Percentiles rank a stretch among this genome's conserved stretches.
phyloP scores from a whole-genome alignment of 1,284 basidiomycete genomes.

The Hymenochaete sp. region DNA sequence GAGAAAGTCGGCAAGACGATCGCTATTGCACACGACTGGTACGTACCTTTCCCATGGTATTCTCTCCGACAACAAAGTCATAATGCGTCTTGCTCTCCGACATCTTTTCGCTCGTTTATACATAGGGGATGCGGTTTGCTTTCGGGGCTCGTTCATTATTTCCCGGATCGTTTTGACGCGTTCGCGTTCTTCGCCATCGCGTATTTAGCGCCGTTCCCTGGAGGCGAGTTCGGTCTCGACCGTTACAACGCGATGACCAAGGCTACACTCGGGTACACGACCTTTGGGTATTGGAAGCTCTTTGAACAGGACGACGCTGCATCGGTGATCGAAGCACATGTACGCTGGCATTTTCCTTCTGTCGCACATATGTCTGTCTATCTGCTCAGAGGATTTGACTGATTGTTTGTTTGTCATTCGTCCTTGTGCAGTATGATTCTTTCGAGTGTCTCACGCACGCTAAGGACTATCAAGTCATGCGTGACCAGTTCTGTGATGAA shows the following conservation, averaged over 20 bases:
- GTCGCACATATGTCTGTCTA: too few relatives aligned
- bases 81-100: too few relatives aligned
- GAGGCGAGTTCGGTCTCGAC: constrained; percentile 6
- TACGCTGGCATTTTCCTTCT: constrained; percentile 13
- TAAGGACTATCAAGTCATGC: constrained; percentile 23
- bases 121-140: too few relatives aligned
- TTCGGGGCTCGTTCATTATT: constrained; percentile 23
- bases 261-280: constrained; percentile 27
- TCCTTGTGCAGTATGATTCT: too few relatives aligned
- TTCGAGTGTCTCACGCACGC: constrained; percentile 13
- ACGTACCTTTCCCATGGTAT: too few relatives aligned
- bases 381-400: too few relatives aligned
- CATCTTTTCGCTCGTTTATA: too few relatives aligned
- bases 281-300: constrained; percentile 27
- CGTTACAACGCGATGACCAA: constrained; percentile 22
- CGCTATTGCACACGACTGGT: constrained; percentile 28
- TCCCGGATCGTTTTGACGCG: constrained; percentile 22
- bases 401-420: too few relatives aligned
- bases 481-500: constrained; percentile 20
- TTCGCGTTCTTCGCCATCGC: constrained; percentile 23
- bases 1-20: constrained; percentile 23
- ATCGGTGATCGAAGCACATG: constrained; percentile 24
- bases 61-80: too few relatives aligned
- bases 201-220: constrained; percentile 17
- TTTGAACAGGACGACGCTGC: constrained; percentile 22